Percentiles rank a stretch among this genome's conserved stretches.
These are phyloP conservation scores for Candida vaughaniae DNA, from an alignment of 805 yeast species.

Conservation along the genomic window DNA sequence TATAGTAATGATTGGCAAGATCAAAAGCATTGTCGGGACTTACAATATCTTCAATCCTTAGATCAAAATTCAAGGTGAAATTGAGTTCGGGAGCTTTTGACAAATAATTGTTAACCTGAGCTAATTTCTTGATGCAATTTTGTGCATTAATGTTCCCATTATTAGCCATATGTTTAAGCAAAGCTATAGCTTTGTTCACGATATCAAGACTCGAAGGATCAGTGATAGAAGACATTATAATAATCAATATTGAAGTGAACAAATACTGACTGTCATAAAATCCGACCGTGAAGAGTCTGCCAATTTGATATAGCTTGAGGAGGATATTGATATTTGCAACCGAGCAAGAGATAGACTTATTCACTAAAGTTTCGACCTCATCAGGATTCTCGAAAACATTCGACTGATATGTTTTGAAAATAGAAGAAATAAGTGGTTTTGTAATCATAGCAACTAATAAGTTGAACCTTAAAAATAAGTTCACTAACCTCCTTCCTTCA, in stretches of 20 bases:
- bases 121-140: slow-evolving; percentile 27
- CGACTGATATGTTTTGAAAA: slow-evolving; percentile 24
- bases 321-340: slow-evolving; percentile 30
- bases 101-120: slow-evolving; percentile 23
- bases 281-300: slow-evolving; percentile 33
- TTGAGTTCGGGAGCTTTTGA: slow-evolving; percentile 23
- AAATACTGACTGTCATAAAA: slow-evolving; percentile 43
- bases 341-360: slow-evolving; percentile 28
- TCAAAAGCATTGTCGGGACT: slow-evolving; percentile 4
- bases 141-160: slow-evolving; percentile 35
- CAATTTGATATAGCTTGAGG: slow-evolving; percentile 24
- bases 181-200: slow-evolving; percentile 27
- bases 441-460: slow-evolving; percentile 31
- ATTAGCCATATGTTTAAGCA: slow-evolving; percentile 34
- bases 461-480: slow-evolving; percentile 34
- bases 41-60: slow-evolving; percentile 15
- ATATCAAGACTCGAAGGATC: slow-evolving; percentile 14
- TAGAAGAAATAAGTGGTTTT: slow-evolving; percentile 33
- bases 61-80: slow-evolving; percentile 19
- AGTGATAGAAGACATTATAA: slow-evolving; percentile 25
- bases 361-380: slow-evolving; percentile 25
- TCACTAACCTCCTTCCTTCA: slow-evolving; percentile 28
- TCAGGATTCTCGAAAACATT: slow-evolving; percentile 21
- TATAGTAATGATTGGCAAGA: slow-evolving; percentile 11
- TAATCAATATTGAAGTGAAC: slow-evolving; percentile 29